These are phyloP conservation scores for Clarkia xantiana DNA, from an alignment of 345 rosid genomes.

Conservation along the genomic window DNA sequence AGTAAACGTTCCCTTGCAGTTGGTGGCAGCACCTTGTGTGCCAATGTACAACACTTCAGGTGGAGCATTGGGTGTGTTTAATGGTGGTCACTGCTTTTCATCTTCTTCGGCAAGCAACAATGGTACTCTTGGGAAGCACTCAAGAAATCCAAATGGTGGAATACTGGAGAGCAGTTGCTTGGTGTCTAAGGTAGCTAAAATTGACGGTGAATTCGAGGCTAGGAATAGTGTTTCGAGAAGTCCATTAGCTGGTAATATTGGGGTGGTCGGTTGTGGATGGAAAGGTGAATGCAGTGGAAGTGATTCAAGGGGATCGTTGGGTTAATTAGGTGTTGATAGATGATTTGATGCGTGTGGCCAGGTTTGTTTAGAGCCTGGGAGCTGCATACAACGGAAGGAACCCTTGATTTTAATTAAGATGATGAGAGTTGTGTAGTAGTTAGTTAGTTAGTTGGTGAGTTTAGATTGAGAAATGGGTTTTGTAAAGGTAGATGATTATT, in stretches of 20 bases:
- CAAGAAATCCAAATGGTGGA: constrained; percentile 29
- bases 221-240: constrained; percentile 37
- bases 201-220: constrained; percentile 28
- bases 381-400: too few species aligned
- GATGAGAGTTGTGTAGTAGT: too few species aligned
- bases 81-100: constrained; percentile 12
- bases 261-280: not conserved
- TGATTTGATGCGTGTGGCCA: too few species aligned
- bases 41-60: constrained; percentile 28
- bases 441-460: too few species aligned
- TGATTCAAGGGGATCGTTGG: not conserved
- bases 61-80: constrained; percentile 20
- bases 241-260: constrained; percentile 23
- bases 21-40: constrained; percentile 43
- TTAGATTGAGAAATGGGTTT: too few species aligned
- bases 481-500: too few species aligned
- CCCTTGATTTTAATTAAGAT: too few species aligned
- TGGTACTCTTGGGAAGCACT: constrained; percentile 53
- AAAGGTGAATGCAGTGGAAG: constrained; percentile 1
- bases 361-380: too few species aligned
- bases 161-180: constrained; percentile 26
- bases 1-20: constrained; percentile 35
- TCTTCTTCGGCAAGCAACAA: constrained; percentile 27
- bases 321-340: too few species aligned
- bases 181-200: constrained; percentile 41